Evolutionary conservation across 2,329 filamentous ascomycete species (phyloP).

Genomic region (Xylaria sp.): DNA sequence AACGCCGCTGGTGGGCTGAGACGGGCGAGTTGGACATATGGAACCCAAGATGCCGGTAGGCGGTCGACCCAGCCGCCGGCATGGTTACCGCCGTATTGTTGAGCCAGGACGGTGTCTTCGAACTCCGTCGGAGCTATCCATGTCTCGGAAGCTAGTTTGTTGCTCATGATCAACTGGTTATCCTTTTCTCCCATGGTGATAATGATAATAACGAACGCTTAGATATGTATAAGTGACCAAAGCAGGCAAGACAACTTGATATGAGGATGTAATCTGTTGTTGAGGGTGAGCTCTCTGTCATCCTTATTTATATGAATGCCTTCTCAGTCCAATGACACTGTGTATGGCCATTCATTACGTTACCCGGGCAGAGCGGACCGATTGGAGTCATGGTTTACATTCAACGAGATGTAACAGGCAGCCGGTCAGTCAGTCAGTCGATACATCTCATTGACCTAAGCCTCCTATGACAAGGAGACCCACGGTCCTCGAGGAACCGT

Average conservation of each 20-base stretch:
- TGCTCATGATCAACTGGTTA: constrained; percentile 34
- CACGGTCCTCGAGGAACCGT: constrained; percentile 10
- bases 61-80: constrained; percentile 46
- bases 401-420: background rate
- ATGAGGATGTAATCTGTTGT: background rate
- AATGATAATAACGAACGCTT: background rate
- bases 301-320: constrained; percentile 20
- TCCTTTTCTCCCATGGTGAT: constrained; percentile 28
- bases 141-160: constrained; percentile 28
- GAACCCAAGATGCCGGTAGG: constrained; percentile 50
- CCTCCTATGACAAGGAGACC: constrained; percentile 10
- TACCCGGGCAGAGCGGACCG: background rate
- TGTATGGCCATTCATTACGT: constrained; percentile 6
- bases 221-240: background rate
- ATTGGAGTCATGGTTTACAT: constrained; percentile 13
- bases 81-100: constrained; percentile 50
- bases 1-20: constrained; percentile 48
- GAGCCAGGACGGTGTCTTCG: constrained; percentile 39
- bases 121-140: constrained; percentile 13
- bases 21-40: constrained; percentile 49
- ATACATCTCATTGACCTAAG: constrained; percentile 14
- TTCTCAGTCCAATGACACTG: background rate
- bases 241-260: background rate
- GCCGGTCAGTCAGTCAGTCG: background rate
- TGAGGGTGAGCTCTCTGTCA: constrained; percentile 3